phyloP scores from a whole-genome alignment of 2,329 filamentous ascomycete species.

The Xylariaceae sp. region DNA sequence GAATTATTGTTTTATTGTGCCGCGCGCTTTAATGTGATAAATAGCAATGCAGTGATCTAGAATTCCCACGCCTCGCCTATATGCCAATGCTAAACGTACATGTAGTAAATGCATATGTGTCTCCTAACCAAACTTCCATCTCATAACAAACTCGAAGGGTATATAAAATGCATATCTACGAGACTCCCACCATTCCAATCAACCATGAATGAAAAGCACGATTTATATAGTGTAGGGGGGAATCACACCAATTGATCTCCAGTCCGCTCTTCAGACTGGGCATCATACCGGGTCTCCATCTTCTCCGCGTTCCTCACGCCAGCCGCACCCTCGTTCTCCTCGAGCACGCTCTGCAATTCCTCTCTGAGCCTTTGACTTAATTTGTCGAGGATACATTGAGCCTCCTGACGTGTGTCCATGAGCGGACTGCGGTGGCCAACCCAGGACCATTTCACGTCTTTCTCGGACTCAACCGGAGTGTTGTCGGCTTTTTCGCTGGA shows the following conservation, averaged over 20 bases:
- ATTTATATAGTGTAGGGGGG: background rate
- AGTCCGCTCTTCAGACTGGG: slow-evolving; percentile 24
- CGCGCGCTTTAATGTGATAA: background rate
- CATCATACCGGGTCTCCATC: slow-evolving; percentile 33
- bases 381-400: slow-evolving; percentile 68
- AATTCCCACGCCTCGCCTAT: background rate
- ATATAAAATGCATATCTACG: too few species aligned
- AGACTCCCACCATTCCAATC: too few species aligned
- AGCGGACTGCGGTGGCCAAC: slow-evolving; percentile 65
- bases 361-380: slow-evolving; percentile 54
- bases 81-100: background rate
- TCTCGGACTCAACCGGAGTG: background rate
- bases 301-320: slow-evolving; percentile 11
- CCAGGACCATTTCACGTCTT: slow-evolving; percentile 62
- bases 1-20: background rate
- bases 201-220: too few species aligned
- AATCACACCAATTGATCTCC: background rate
- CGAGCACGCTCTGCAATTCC: slow-evolving; percentile 37
- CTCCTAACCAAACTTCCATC: too few species aligned
- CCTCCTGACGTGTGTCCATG: slow-evolving; percentile 64
- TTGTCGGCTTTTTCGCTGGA: slow-evolving; percentile 1
- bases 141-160: too few species aligned
- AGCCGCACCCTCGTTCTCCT: slow-evolving; percentile 11
- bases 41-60: too few species aligned
- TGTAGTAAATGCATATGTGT: too few species aligned